These are phyloP conservation scores for Conidiobolus incongruus DNA, from an alignment of 371 early-diverging fungal genomes.

Conservation along the genomic window DNA sequence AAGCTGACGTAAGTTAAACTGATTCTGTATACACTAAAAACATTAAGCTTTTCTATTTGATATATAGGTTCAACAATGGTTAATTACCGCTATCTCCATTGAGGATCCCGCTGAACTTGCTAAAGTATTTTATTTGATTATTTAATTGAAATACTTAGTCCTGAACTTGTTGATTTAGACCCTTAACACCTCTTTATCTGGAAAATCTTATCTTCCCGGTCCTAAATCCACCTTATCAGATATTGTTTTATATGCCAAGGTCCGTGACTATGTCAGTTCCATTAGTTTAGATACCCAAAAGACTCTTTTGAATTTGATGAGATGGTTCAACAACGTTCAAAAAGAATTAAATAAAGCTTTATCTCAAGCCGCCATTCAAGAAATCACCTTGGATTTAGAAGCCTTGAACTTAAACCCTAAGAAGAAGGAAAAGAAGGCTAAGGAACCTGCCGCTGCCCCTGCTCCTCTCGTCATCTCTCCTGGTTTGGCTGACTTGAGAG, in stretches of 20 bases:
- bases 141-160: not conserved
- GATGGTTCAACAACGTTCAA: constrained; percentile 8
- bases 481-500: constrained; percentile 76
- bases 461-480: constrained; percentile 12
- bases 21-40: too few species aligned
- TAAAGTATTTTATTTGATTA: not conserved
- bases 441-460: constrained; percentile 1
- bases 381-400: constrained; percentile 7
- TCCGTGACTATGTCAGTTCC: constrained; percentile 30
- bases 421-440: constrained; percentile 31
- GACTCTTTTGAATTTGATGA: constrained; percentile 4
- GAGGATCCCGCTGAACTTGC: not conserved
- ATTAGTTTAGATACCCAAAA: not conserved
- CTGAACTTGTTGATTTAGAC: constrained; percentile 25
- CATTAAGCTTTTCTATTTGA: not conserved
- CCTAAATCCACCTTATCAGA: constrained; percentile 43
- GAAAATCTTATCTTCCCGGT: constrained; percentile 31
- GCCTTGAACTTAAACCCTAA: constrained; percentile 12
- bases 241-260: constrained; percentile 36
- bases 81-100: not conserved
- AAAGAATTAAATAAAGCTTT: constrained; percentile 15
- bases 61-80: constrained; percentile 5
- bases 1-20: constrained; percentile 1
- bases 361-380: not conserved
- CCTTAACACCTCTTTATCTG: constrained; percentile 24